Evolutionary conservation across 2,329 filamentous ascomycete genomes (phyloP), one percentile per base, ranked within the genome.

Genomic region (Epichloe scottii): DNA sequence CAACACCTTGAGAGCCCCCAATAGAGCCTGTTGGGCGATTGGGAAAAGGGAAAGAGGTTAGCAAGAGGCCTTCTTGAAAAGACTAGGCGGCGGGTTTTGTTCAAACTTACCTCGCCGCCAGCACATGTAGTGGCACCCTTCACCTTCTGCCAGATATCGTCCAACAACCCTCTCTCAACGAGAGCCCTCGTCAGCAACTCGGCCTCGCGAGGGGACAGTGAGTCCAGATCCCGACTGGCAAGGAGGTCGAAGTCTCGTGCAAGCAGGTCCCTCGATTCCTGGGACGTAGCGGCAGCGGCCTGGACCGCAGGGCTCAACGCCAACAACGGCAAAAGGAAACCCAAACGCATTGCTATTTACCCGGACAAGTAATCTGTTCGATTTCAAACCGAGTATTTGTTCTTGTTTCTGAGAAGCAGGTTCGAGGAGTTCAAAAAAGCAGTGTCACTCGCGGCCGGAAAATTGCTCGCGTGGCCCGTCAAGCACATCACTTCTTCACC

Each of bases 1-100:
- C 23, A 74, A 58, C 2, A 66, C 65, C 55, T 76, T 73, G 21
- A 77, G 66, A 7, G 68, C 57, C 17, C 63, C 57, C 6, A 62
- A 23, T 34, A 61, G 53, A n/a, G 44, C 51, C 57, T 62, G 40
- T 51, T 30, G 30, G 30, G 30, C 30, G 59, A 14, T 3, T 42
- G 12, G 11, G 4, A 19, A 26, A 23, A 3, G 30, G 17, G 11
- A 26, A 8, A 42, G n/a, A 38, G 14, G 37, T 38, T 17, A 14
- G 17, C 7, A 45, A 38, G 30, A 30, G 30, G 35, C 19, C 56
- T 23, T 15, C 10, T 37, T 40, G 17, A n/a, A 40, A 39, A 35
- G 38, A n/a, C 14, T 5, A 33, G 30, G 30, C 30, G 30, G 30
- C 15, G 17, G 17, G 6, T 17, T 38, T 33, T 17, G 46, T n/a